Conservation (phyloP, 2,329 filamentous ascomycete species). For the Chalara sp. region DNA sequence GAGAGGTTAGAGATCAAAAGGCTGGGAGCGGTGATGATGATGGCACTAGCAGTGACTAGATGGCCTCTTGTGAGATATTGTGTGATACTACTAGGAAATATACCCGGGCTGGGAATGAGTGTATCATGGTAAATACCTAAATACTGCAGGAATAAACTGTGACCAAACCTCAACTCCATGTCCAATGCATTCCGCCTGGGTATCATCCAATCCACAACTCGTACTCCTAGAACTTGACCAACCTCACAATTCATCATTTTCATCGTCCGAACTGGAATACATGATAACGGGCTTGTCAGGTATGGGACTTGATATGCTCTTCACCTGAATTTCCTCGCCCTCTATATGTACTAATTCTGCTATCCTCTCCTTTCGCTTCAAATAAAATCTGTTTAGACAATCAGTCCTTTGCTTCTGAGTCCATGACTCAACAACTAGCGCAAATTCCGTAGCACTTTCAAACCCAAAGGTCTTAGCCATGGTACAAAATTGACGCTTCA, state of each 20-base stretch:
- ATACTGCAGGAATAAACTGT: too few species aligned
- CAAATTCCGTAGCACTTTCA: constrained; percentile 72
- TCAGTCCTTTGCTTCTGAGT: constrained; percentile 75
- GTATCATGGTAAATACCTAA: not conserved
- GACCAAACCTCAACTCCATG: not conserved
- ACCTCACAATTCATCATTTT: constrained; percentile 14
- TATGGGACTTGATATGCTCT: not conserved
- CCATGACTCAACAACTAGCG: constrained; percentile 83
- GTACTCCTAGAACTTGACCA: too few species aligned
- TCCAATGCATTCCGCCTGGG: not conserved
- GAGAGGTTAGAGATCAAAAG: constrained; percentile 23
- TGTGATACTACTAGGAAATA: too few species aligned
- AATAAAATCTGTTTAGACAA: constrained; percentile 77
- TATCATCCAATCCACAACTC: constrained; percentile 1
- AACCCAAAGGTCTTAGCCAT: constrained; percentile 82
- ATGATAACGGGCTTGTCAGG: constrained; percentile 7
- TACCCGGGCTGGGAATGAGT: not conserved
- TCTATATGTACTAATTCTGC: constrained; percentile 5
- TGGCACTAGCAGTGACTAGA: constrained; percentile 1
- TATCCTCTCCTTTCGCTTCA: constrained; percentile 38
- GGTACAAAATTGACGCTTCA: constrained; percentile 77
- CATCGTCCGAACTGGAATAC: constrained; percentile 7
- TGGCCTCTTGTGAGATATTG: not conserved
- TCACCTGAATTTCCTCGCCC: not conserved
- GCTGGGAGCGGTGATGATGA: constrained; percentile 22